Base-by-base conservation (phyloP, 345 rosid species). In the Kandelia obovata region DNA sequence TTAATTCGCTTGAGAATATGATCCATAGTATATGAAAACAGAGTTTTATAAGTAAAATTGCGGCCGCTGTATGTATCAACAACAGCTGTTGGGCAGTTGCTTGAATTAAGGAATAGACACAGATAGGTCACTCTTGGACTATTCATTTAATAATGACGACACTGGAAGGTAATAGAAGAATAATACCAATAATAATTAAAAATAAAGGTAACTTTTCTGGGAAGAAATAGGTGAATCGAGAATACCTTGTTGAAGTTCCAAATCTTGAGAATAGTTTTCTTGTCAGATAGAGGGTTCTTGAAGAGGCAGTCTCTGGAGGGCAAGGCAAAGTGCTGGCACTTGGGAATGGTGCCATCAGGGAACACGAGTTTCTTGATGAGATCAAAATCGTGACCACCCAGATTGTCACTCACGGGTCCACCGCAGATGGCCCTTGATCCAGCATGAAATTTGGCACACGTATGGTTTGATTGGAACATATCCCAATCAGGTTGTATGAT, bases 401-500 rank as follows among this genome's bases (percentile, higher is more conserved):
- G 76, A 2, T 86, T 85, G 73, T 93, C 98, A 56, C 96, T 93
- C 1, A 93, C 82, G 0, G 96, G 97, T 10, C 98, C 98, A 16
- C 98, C 98, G 6, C 87, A 93, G 59, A 93, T 91, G 62, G 96
- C 94, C 73, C 97, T 75, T 15, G 96, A 89, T 0, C 90, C 96
- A 1, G 96, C 94, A 52, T 93, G 98, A 64, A 80, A 93, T 73
- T 93, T 83, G 66, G 98, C 97, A 66, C 96, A 89, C 52, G 66
- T 70, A 65, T 93, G 98, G 62, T 91, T 96, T 6, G 98, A 93
- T 60, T 93, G 97, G 80, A 93, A 93, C 97, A 93, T 93, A 65
- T 93, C 98, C 98, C 98, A 91, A 67, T 93, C 98, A 27, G 98
- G 98, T 32, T 86, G 92, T 61, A 91, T 84, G 39, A 91, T 78